Base-by-base conservation (phyloP, 108 stramenopile species). In the Stephanodiscus triporus region DNA sequence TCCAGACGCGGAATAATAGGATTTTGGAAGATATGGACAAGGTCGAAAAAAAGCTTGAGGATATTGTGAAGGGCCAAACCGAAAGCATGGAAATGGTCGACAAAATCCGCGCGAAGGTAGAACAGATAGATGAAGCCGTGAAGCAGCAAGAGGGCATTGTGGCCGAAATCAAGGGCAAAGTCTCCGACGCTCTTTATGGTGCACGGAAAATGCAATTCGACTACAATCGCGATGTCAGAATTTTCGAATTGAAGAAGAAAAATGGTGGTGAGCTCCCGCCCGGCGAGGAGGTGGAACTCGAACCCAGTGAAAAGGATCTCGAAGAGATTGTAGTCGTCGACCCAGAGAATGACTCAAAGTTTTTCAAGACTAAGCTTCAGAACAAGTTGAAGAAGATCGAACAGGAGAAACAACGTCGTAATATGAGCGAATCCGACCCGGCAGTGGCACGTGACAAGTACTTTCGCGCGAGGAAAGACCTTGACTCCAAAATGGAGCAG, bases 391-490 rank as follows among this genome's bases (percentile, higher is more conserved):
- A 82, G 57, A 83, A 80, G 69, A 84, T 95, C 49, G 87, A 85
- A 54, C 43, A 76, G 42, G 92, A 93, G 71, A 82, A 61, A 65
- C 56, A 88, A 65, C 80, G 84, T 22, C 66, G 89, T 19, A 73
- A 85, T 36, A 77, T 90, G 36, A 66, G 66, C 23, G 82, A 87
- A 56, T 79, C 80, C 56, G 85, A 88, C 63, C 81, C 88, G 24
- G 80, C 67, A 16, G 87, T 78, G n/a, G 91, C 86, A 27, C 83
- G 80, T 24, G 83, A 87, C 40, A 92, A 92, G 68, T 91, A 87
- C 54, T 55, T 67, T 6, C 85, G 89, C 17, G 91, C 92, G 22
- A 71, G 82, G 66, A 66, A 86, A 53, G 73, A 82, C 22, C 62
- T 87, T n/a, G 77, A 80, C 29, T 75, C 61, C 47, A 91, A 91